Percentiles rank a stretch among this genome's conserved stretches.
Conservation (phyloP, 139 green algal genomes). For the Chlorella sp. region DNA sequence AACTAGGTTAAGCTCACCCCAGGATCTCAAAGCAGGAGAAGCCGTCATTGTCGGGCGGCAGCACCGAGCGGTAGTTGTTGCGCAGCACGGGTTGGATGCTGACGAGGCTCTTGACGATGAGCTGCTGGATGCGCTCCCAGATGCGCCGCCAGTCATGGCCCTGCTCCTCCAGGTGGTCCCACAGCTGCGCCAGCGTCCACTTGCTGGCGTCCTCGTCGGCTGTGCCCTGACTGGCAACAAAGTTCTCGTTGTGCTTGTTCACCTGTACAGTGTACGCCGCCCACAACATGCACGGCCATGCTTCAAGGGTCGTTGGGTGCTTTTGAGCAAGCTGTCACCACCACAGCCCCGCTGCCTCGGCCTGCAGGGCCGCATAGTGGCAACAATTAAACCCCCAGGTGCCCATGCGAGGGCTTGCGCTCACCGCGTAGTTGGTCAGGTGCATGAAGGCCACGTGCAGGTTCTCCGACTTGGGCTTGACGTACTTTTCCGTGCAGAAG, state of each 20-base stretch:
- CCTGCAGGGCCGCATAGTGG: too few relatives aligned
- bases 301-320: too few relatives aligned
- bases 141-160: slow-evolving; percentile 41
- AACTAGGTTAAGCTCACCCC: slow-evolving; percentile 42
- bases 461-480: slow-evolving; percentile 46
- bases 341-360: too few relatives aligned
- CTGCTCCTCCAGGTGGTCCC: slow-evolving; percentile 21
- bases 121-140: slow-evolving; percentile 48
- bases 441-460: slow-evolving; percentile 54
- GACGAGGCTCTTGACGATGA: slow-evolving; percentile 61
- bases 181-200: slow-evolving; percentile 50
- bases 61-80: slow-evolving; percentile 61
- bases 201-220: slow-evolving; percentile 44
- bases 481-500: slow-evolving; percentile 46
- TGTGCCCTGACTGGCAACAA: slow-evolving; percentile 16
- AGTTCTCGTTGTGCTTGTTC: slow-evolving; percentile 52
- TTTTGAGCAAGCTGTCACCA: too few relatives aligned
- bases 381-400: too few relatives aligned
- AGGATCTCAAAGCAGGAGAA: slow-evolving; percentile 74
- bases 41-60: slow-evolving; percentile 50
- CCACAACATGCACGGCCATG: too few relatives aligned
- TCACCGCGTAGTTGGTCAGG: slow-evolving; percentile 57
- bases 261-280: too few relatives aligned
- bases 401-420: too few relatives aligned
- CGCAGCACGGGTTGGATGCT: slow-evolving; percentile 63